phyloP scores from a whole-genome alignment of 352 stramenopile species.

The Phytophthora pisi region DNA sequence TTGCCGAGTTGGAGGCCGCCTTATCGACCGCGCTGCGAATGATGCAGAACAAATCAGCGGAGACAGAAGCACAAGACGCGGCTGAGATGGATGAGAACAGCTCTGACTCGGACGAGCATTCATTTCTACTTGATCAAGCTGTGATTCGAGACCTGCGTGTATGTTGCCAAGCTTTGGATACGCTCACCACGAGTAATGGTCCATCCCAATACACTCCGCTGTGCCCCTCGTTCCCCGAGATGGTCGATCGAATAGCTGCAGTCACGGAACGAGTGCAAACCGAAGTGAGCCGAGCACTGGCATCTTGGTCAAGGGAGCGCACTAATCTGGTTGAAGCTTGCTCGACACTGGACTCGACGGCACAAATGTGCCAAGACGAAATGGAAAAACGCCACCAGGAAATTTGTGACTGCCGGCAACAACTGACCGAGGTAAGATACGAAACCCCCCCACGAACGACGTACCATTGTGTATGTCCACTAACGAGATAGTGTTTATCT shows the following conservation, averaged over 20 bases:
- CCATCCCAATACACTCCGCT: slow-evolving; percentile 4
- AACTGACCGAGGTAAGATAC: slow-evolving; percentile 35
- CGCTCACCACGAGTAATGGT: slow-evolving; percentile 11
- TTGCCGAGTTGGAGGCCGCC: slow-evolving; percentile 48
- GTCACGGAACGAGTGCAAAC: slow-evolving; percentile 17
- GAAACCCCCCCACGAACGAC: background rate
- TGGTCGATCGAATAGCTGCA: slow-evolving; percentile 15
- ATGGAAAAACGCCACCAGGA: slow-evolving; percentile 45
- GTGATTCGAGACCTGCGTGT: slow-evolving; percentile 20
- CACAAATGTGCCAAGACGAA: slow-evolving; percentile 38
- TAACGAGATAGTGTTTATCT: slow-evolving; percentile 8
- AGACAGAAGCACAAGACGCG: background rate
- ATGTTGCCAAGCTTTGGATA: slow-evolving; percentile 31
- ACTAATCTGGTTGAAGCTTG: slow-evolving; percentile 37
- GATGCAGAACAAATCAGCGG: slow-evolving; percentile 6
- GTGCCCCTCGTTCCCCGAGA: slow-evolving; percentile 21
- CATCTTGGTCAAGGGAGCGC: slow-evolving; percentile 50
- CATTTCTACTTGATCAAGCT: slow-evolving; percentile 21
- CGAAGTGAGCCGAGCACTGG: slow-evolving; percentile 19
- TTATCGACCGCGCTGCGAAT: slow-evolving; percentile 20
- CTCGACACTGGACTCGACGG: slow-evolving; percentile 38
- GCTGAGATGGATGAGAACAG: background rate
- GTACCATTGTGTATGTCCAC: background rate
- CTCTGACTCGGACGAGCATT: background rate
- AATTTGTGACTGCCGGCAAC: slow-evolving; percentile 24